Percentiles rank a stretch among this genome's conserved stretches.
Evolutionary conservation across 1,284 basidiomycete species (phyloP).

Genomic region (Entoloma clypeatum): DNA sequence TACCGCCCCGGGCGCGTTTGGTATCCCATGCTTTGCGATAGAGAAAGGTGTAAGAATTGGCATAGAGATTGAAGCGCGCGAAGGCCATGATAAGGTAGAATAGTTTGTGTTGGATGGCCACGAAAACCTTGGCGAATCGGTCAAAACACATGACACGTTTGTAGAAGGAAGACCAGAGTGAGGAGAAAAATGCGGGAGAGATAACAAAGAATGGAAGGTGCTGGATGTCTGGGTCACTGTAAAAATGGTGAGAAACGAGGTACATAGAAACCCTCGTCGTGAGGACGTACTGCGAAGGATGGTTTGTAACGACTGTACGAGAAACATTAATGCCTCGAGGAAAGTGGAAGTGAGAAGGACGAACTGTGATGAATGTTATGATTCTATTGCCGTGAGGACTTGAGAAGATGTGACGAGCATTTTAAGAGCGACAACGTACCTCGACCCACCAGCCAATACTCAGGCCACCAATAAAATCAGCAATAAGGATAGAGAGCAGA

Average conservation of each 20-base stretch:
- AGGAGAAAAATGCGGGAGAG: slow-evolving; percentile 80
- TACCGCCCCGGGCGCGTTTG: slow-evolving; percentile 53
- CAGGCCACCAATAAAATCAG: slow-evolving; percentile 87
- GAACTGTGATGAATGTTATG: slow-evolving; percentile 95
- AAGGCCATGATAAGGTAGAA: slow-evolving; percentile 93
- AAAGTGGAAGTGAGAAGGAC: slow-evolving; percentile 26
- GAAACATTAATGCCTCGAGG: slow-evolving; percentile 14
- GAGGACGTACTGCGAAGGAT: slow-evolving; percentile 81
- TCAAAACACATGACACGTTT: slow-evolving; percentile 86
- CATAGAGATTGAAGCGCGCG: slow-evolving; percentile 95
- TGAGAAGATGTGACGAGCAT: not conserved
- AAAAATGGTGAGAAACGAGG: slow-evolving; percentile 20
- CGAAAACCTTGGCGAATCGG: slow-evolving; percentile 57
- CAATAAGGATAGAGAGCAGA: slow-evolving; percentile 76
- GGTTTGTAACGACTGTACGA: slow-evolving; percentile 85
- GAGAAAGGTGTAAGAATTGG: slow-evolving; percentile 81
- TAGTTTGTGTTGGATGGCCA: slow-evolving; percentile 85
- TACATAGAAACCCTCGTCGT: not conserved
- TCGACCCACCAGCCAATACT: slow-evolving; percentile 98
- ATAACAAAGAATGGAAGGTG: slow-evolving; percentile 98
- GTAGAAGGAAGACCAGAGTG: slow-evolving; percentile 94
- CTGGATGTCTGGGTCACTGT: slow-evolving; percentile 92
- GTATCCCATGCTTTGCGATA: slow-evolving; percentile 59
- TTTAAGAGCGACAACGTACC: slow-evolving; percentile 47
- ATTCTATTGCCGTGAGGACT: slow-evolving; percentile 51